A percentile compares a stretch with the other conserved stretches of the same genome.
Conservation (phyloP, 768 basidiomycete genomes). For the Suillus brevipes region DNA sequence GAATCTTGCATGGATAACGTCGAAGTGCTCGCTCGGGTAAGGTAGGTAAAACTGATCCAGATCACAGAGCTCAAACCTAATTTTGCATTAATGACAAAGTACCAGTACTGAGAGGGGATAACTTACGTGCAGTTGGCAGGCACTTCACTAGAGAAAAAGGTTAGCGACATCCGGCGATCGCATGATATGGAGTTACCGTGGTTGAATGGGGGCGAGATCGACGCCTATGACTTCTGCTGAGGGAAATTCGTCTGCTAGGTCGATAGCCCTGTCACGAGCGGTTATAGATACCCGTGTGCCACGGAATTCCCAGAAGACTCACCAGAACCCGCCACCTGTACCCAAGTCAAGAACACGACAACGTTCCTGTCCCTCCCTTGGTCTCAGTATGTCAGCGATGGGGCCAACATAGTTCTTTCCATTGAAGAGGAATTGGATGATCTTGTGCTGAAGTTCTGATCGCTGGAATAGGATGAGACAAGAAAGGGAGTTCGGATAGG, state of each 20-base stretch:
- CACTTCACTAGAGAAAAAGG: constrained; percentile 49
- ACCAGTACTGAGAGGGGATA: constrained; percentile 4
- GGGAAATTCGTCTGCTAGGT: constrained; percentile 74
- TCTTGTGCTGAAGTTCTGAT: constrained; percentile 59
- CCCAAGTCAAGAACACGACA: constrained; percentile 63
- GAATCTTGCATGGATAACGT: constrained; percentile 69
- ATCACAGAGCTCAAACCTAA: constrained; percentile 72
- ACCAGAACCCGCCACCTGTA: constrained; percentile 68
- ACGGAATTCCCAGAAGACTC: constrained; percentile 17
- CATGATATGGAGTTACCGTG: constrained; percentile 52
- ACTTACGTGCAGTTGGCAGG: constrained; percentile 76
- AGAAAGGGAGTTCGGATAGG: background rate
- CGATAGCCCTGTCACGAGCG: constrained; percentile 58
- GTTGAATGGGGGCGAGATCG: constrained; percentile 73
- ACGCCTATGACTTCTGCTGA: constrained; percentile 64
- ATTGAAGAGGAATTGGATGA: constrained; percentile 65
- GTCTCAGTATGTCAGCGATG: constrained; percentile 52
- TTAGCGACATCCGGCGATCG: constrained; percentile 17
- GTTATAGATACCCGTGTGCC: constrained; percentile 4
- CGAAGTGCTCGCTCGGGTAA: constrained; percentile 62
- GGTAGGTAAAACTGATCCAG: constrained; percentile 60
- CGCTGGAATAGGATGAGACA: constrained; percentile 43
- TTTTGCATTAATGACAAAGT: constrained; percentile 7
- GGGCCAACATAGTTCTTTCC: constrained; percentile 70
- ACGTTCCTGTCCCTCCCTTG: constrained; percentile 30